A percentile compares a stretch with the other conserved stretches of the same genome.
These are phyloP conservation scores for Russula foetens DNA, from an alignment of 768 basidiomycete species.

Conservation along the genomic window DNA sequence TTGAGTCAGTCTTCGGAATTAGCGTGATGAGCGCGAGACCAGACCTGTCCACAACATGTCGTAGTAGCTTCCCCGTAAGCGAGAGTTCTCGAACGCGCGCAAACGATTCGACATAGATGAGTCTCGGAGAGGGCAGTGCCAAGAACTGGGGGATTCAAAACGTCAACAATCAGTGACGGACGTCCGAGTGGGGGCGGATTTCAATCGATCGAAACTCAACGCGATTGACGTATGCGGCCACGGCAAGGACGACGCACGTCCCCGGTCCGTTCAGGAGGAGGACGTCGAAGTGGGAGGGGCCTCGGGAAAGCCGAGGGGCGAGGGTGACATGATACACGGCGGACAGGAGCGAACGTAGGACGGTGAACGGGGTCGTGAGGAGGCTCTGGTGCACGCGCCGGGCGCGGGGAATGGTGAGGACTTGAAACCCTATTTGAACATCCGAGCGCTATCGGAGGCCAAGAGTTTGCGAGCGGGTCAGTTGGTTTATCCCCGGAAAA, in stretches of 20 bases:
- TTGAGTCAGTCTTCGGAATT: background rate
- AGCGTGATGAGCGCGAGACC: background rate
- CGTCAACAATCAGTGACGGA: background rate
- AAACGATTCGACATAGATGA: conserved; percentile 92
- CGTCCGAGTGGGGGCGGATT: background rate
- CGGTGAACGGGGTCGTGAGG: conserved; percentile 58
- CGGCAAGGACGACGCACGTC: conserved; percentile 76
- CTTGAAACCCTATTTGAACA: conserved; percentile 34
- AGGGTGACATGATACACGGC: conserved; percentile 58
- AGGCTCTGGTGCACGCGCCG: conserved; percentile 78
- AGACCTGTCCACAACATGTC: conserved; percentile 74
- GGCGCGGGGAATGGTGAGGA: conserved; percentile 78
- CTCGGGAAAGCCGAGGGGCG: conserved; percentile 30
- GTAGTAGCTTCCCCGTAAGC: conserved; percentile 75
- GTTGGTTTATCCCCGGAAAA: background rate
- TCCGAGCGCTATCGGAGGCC: background rate
- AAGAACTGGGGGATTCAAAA: conserved; percentile 46
- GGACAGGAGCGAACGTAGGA: conserved; percentile 47
- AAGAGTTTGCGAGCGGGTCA: background rate
- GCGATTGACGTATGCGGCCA: conserved; percentile 61
- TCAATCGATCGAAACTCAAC: conserved; percentile 36
- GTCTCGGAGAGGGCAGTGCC: conserved; percentile 56
- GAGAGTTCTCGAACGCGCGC: conserved; percentile 79
- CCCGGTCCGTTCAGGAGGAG: conserved; percentile 93
- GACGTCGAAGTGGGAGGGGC: conserved; percentile 56